Evolutionary conservation across 495 filamentous ascomycete genomes (phyloP).

Genomic region (Ascobolus immersus): DNA sequence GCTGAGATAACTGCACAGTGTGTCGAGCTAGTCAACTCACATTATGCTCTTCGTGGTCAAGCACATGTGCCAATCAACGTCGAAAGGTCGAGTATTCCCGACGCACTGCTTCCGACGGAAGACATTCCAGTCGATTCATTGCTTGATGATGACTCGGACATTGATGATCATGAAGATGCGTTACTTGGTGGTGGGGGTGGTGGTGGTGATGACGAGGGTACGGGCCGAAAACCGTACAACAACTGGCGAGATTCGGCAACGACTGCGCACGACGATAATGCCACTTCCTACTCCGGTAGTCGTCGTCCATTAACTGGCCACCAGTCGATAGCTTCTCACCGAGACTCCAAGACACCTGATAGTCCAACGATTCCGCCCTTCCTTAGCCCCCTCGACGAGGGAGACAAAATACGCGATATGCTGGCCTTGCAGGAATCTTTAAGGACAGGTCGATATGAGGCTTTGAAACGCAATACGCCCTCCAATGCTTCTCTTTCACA

Average conservation of each 20-base stretch:
- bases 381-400: conserved; percentile 20
- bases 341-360: conserved; percentile 15
- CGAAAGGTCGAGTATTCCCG: conserved; percentile 13
- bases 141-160: conserved; percentile 12
- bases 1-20: conserved; percentile 47
- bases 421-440: conserved; percentile 26
- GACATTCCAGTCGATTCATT: conserved; percentile 18
- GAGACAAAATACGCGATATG: conserved; percentile 28
- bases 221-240: not conserved
- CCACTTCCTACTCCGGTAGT: not conserved
- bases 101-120: conserved; percentile 15
- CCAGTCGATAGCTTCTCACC: not conserved
- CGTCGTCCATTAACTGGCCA: not conserved
- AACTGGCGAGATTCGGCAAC: conserved; percentile 7
- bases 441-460: conserved; percentile 27
- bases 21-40: conserved; percentile 25
- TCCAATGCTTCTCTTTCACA: not conserved
- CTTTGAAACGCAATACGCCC: no score
- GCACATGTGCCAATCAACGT: not conserved
- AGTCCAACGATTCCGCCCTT: conserved; percentile 31
- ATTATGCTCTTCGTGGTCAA: conserved; percentile 1
- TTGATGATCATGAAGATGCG: conserved; percentile 6
- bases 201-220: conserved; percentile 10
- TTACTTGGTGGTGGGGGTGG: no score
- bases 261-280: not conserved